Evolutionary conservation across 2,329 filamentous ascomycete genomes (phyloP).

Genomic region (Ceratocystis lukuohia): DNA sequence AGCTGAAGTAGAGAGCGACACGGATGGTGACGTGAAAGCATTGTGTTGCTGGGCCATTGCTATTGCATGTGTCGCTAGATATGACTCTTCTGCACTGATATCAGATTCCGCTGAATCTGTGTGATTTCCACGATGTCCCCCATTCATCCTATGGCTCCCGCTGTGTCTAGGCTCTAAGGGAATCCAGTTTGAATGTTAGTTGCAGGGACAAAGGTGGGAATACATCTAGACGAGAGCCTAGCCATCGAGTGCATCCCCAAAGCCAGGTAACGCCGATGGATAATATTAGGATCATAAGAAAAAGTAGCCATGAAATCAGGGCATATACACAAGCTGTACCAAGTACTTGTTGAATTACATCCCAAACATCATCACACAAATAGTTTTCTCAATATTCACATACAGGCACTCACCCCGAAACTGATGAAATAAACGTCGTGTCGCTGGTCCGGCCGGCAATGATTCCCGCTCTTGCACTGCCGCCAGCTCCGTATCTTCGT

Average conservation of each 20-base stretch:
- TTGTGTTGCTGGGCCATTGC: conserved; percentile 10
- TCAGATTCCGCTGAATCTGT: conserved; percentile 11
- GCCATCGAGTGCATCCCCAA: neutral
- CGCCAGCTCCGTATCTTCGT: conserved; percentile 7
- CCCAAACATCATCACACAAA: neutral
- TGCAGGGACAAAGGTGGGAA: neutral
- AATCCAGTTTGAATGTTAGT: neutral
- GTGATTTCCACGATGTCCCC: neutral
- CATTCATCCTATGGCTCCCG: neutral
- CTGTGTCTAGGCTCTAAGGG: neutral
- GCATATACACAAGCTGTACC: neutral
- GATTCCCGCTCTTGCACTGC: neutral
- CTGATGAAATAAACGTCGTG: conserved; percentile 15
- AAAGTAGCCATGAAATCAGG: neutral
- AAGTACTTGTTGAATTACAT: neutral
- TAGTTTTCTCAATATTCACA: neutral
- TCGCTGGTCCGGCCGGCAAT: conserved; percentile 1
- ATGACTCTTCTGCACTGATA: conserved; percentile 11
- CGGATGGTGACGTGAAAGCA: conserved; percentile 10
- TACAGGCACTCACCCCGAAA: conserved; percentile 11
- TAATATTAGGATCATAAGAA: neutral
- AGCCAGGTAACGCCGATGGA: neutral
- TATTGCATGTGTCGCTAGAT: conserved; percentile 12
- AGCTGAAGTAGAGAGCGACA: conserved; percentile 1
- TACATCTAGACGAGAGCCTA: neutral